Evolutionary conservation across 345 rosid species (phyloP).

Genomic region (Salix suchowensis): DNA sequence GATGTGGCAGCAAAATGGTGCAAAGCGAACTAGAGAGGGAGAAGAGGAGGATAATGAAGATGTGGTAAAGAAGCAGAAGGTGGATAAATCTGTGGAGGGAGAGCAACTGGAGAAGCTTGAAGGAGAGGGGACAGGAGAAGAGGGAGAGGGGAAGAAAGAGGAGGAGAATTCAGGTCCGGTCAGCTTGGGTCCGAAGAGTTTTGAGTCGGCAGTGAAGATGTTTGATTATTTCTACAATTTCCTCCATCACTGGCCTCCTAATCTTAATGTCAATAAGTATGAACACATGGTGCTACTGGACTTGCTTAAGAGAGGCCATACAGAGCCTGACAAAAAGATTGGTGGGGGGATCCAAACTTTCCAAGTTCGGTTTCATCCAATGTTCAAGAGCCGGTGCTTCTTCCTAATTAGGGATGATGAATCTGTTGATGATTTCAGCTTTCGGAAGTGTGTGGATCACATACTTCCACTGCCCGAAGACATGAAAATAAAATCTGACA

Average conservation of each 20-base stretch:
- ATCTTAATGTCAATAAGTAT: constrained; percentile 68
- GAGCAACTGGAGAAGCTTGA: constrained; percentile 13
- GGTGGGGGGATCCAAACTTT: constrained; percentile 66
- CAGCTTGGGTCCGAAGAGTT: constrained; percentile 76
- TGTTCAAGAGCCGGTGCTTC: constrained; percentile 72
- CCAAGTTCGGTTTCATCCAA: constrained; percentile 72
- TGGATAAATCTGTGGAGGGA: constrained; percentile 17
- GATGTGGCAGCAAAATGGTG: constrained; percentile 1
- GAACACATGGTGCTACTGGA: constrained; percentile 70
- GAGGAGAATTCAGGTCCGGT: constrained; percentile 32
- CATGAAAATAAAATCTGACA: constrained; percentile 51
- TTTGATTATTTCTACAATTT: constrained; percentile 61
- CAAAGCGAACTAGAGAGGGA: constrained; percentile 11
- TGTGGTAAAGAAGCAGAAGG: constrained; percentile 56
- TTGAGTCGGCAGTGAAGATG: constrained; percentile 68
- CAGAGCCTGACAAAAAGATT: constrained; percentile 75
- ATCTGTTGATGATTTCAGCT: constrained; percentile 82
- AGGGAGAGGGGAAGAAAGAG: constrained; percentile 24
- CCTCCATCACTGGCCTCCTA: constrained; percentile 63
- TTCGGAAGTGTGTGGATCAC: constrained; percentile 88
- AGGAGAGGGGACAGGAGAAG: constrained; percentile 21
- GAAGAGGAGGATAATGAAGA: constrained; percentile 22
- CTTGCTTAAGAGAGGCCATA: constrained; percentile 75
- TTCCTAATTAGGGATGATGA: constrained; percentile 75
- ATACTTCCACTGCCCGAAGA: constrained; percentile 84